These are phyloP conservation scores for Geoglossum glabrum DNA, from an alignment of 495 filamentous ascomycete genomes.

Conservation along the genomic window DNA sequence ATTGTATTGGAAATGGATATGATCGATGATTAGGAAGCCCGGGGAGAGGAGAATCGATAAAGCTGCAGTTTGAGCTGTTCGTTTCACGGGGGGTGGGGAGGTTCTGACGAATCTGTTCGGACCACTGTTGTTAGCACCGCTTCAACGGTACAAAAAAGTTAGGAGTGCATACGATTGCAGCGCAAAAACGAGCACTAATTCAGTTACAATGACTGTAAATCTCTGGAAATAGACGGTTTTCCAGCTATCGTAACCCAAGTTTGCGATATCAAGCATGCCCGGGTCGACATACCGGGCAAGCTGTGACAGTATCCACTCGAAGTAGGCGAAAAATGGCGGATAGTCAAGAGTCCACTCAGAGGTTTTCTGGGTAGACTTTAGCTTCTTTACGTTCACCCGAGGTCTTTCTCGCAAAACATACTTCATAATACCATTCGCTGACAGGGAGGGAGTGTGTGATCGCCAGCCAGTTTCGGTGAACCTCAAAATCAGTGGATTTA, in stretches of 20 bases:
- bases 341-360: conserved; percentile 99
- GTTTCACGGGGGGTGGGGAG: conserved; percentile 38
- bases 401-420: conserved; percentile 14
- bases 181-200: conserved; percentile 70
- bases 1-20: conserved; percentile 99
- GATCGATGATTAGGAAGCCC: conserved; percentile 88
- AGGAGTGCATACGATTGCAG: conserved; percentile 40
- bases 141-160: neutral
- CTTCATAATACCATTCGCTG: conserved; percentile 87
- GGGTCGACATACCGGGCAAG: conserved; percentile 57
- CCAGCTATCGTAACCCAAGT: conserved; percentile 72
- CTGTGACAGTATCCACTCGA: conserved; percentile 86
- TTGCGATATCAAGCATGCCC: conserved; percentile 61
- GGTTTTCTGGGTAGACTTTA: conserved; percentile 36
- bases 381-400: neutral
- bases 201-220: conserved; percentile 66
- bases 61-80: conserved; percentile 70
- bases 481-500: conserved; percentile 98
- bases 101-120: conserved; percentile 46
- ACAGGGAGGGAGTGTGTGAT: conserved; percentile 76
- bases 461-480: conserved; percentile 94
- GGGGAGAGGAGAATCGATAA: conserved; percentile 82
- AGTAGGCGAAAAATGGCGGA: conserved; percentile 90
- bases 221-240: conserved; percentile 87
- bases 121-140: neutral